Conservation (phyloP, 2,329 filamentous ascomycete species). For the Helotiales sp. region DNA sequence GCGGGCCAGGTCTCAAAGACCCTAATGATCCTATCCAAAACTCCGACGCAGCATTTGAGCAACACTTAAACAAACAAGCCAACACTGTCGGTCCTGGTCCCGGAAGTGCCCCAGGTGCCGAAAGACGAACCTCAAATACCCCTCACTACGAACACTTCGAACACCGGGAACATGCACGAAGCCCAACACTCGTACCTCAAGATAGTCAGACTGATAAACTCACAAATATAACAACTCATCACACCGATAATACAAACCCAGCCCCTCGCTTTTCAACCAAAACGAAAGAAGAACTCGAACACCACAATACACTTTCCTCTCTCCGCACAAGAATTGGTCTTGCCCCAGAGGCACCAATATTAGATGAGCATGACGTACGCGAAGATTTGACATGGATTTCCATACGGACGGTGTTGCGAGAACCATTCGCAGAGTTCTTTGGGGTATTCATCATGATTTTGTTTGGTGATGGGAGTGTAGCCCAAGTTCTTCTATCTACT, state of each 20-base stretch:
- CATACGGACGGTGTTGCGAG: slow-evolving; percentile 50
- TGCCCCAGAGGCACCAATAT: slow-evolving; percentile 23
- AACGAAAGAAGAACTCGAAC: slow-evolving; percentile 14
- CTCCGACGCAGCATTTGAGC: slow-evolving; percentile 16
- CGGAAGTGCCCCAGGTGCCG: not conserved
- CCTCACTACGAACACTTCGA: slow-evolving; percentile 16
- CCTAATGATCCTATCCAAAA: slow-evolving; percentile 22
- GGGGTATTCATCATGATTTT: slow-evolving; percentile 67
- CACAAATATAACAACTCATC: not conserved
- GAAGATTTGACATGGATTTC: slow-evolving; percentile 51
- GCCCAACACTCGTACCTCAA: slow-evolving; percentile 3
- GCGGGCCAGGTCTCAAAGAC: slow-evolving; percentile 21
- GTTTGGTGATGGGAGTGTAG: slow-evolving; percentile 71
- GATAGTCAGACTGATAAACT: not conserved
- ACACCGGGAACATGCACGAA: slow-evolving; percentile 15
- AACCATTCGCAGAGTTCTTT: slow-evolving; percentile 67
- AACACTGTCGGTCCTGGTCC: slow-evolving; percentile 19
- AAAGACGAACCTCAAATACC: slow-evolving; percentile 7
- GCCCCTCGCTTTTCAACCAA: not conserved
- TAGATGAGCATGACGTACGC: slow-evolving; percentile 26
- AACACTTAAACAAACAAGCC: slow-evolving; percentile 19
- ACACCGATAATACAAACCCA: not conserved
- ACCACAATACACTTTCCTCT: slow-evolving; percentile 14
- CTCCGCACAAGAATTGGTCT: slow-evolving; percentile 24
- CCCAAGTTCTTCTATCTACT: slow-evolving; percentile 63